phyloP scores from a whole-genome alignment of 345 rosid genomes.

The Litchi chinensis region DNA sequence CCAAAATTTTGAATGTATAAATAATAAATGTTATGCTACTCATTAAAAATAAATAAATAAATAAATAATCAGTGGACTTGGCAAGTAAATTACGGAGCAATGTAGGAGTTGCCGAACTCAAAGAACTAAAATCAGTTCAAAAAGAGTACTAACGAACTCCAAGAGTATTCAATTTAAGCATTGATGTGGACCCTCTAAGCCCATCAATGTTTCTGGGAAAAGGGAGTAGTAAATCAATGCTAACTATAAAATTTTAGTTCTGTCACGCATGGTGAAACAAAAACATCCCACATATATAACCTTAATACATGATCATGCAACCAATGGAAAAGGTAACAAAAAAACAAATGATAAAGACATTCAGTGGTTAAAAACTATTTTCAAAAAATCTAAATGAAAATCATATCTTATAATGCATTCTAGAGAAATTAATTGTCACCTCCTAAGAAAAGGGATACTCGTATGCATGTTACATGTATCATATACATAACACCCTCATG shows the following conservation, averaged over 20 bases:
- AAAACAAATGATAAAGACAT: too few species aligned
- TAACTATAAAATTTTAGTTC: not conserved
- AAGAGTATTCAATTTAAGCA: constrained; percentile 34
- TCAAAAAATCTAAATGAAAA: too few species aligned
- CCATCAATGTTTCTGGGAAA: constrained; percentile 5
- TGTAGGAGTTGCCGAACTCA: constrained; percentile 55
- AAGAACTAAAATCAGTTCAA: constrained; percentile 41
- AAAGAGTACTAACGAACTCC: constrained; percentile 47
- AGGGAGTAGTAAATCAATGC: constrained; percentile 19
- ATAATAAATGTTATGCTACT: too few species aligned
- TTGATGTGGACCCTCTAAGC: constrained; percentile 21
- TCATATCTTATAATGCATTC: too few species aligned
- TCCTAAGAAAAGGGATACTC: too few species aligned
- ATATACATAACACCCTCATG: too few species aligned
- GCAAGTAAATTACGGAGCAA: not conserved
- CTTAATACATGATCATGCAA: not conserved
- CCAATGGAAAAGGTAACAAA: not conserved
- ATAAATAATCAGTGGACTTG: not conserved
- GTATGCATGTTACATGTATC: too few species aligned
- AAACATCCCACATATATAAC: not conserved
- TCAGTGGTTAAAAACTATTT: too few species aligned
- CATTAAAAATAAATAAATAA: too few species aligned
- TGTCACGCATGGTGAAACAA: not conserved
- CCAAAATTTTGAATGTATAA: too few species aligned
- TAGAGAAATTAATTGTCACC: too few species aligned